Percentiles rank a stretch among this genome's conserved stretches.
phyloP scores from a whole-genome alignment of 108 stramenopile genomes.

The Skeletonema potamos region DNA sequence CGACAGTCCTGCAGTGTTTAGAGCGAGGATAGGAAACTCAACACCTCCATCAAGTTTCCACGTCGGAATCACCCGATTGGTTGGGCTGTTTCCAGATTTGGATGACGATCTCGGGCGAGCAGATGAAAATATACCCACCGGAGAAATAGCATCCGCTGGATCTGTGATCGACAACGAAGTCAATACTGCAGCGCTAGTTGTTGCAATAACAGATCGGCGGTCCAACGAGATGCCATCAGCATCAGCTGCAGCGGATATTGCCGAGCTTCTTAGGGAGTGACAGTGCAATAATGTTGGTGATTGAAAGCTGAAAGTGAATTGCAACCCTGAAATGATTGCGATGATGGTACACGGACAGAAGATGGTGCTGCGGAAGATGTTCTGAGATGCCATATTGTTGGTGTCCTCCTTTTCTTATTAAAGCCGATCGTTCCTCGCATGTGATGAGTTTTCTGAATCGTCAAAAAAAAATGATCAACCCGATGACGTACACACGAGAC shows the following conservation, averaged over 20 bases:
- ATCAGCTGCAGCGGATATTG: neutral
- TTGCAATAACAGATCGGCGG: conserved; percentile 16
- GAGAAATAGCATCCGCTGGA: neutral
- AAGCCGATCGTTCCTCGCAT: no score
- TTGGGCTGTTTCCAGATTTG: neutral
- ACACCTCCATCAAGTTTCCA: conserved; percentile 46
- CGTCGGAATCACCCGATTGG: conserved; percentile 17
- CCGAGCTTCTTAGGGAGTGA: neutral
- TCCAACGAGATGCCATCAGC: neutral
- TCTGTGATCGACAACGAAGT: neutral
- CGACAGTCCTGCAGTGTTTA: conserved; percentile 57
- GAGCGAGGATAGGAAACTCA: conserved; percentile 50
- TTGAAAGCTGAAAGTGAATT: neutral
- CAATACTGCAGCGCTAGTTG: conserved; percentile 5
- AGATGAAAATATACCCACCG: neutral
- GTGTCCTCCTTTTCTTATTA: neutral
- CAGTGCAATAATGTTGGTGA: neutral
- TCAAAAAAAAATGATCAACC: no score
- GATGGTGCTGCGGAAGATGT: neutral
- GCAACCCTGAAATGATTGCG: neutral
- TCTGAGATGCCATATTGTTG: neutral
- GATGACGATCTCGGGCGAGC: neutral
- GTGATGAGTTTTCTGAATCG: no score
- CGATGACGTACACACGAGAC: no score
- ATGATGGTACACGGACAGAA: no score